Percentiles rank a stretch among this genome's conserved stretches.
Evolutionary conservation across 2,329 filamentous ascomycete species (phyloP).

Genomic region (Botrytis aclada): DNA sequence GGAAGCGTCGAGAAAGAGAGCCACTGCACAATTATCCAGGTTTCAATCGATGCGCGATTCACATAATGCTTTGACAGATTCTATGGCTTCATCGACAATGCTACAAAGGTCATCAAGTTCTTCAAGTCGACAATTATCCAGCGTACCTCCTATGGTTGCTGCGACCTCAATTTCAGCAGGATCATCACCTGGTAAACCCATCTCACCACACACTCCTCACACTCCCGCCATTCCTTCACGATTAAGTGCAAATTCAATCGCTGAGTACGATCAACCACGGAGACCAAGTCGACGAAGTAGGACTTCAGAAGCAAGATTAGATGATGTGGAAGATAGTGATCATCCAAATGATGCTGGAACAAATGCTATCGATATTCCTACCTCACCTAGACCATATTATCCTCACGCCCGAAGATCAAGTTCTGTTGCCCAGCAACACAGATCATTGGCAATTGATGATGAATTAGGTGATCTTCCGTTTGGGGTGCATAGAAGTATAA

Average conservation of each 20-base stretch:
- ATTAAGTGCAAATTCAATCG: conserved; percentile 86
- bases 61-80: conserved; percentile 84
- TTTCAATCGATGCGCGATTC: conserved; percentile 89
- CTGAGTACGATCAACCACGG: conserved; percentile 54
- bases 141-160: conserved; percentile 63
- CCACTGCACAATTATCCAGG: conserved; percentile 74
- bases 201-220: conserved; percentile 87
- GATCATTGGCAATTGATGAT: conserved; percentile 54
- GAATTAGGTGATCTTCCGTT: conserved; percentile 58
- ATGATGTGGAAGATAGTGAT: conserved; percentile 32
- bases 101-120: conserved; percentile 80
- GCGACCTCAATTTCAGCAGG: conserved; percentile 78
- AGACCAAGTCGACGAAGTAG: conserved; percentile 28
- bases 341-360: conserved; percentile 50
- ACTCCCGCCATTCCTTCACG: conserved; percentile 91
- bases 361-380: conserved; percentile 69
- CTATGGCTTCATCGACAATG: conserved; percentile 85
- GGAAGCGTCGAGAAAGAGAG: conserved; percentile 69
- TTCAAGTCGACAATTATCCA: conserved; percentile 57
- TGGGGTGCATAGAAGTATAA: conserved; percentile 63
- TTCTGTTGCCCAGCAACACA: conserved; percentile 64
- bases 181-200: conserved; percentile 84
- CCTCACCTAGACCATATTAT: conserved; percentile 59
- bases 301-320: conserved; percentile 27
- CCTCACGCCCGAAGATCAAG: conserved; percentile 61